Conservation (phyloP, 805 yeast genomes). For the Starmerella davenportii region DNA sequence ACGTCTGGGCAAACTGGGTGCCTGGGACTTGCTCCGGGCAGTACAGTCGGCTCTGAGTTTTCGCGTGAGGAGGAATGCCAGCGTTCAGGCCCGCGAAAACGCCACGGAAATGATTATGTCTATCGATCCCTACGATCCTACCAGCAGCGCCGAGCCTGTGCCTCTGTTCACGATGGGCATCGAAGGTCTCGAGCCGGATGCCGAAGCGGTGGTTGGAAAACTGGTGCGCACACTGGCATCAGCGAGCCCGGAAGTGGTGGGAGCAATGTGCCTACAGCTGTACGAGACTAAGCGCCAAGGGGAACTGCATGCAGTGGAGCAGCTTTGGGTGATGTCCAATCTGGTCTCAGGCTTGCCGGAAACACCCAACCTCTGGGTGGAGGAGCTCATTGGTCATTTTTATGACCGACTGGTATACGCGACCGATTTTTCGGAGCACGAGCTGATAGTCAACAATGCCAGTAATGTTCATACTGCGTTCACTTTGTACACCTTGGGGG, state of each 20-base stretch:
- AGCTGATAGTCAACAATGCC: constrained; percentile 1
- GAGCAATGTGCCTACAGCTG: not conserved
- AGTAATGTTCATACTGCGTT: constrained; percentile 8
- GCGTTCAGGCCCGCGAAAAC: not conserved
- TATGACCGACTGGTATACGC: constrained; percentile 6
- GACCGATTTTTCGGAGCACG: constrained; percentile 1
- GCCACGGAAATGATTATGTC: not conserved
- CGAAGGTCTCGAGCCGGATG: not conserved
- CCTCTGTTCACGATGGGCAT: not conserved
- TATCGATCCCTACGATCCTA: not conserved
- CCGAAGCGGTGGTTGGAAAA: not conserved
- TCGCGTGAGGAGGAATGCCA: not conserved
- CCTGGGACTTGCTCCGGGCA: not conserved
- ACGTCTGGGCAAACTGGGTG: not conserved
- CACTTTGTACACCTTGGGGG: constrained; percentile 11
- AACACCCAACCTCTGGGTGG: not conserved
- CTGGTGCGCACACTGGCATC: too few relatives aligned
- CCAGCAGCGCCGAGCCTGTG: not conserved
- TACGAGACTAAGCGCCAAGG: not conserved
- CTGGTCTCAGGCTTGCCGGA: constrained; percentile 4
- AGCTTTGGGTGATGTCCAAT: constrained; percentile 11
- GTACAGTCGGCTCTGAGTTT: not conserved
- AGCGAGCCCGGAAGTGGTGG: too few relatives aligned
- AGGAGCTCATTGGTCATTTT: constrained; percentile 12
- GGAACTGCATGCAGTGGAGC: constrained; percentile 3